phyloP scores from a whole-genome alignment of 495 filamentous ascomycete species.

The Penicillium egyptiacum region DNA sequence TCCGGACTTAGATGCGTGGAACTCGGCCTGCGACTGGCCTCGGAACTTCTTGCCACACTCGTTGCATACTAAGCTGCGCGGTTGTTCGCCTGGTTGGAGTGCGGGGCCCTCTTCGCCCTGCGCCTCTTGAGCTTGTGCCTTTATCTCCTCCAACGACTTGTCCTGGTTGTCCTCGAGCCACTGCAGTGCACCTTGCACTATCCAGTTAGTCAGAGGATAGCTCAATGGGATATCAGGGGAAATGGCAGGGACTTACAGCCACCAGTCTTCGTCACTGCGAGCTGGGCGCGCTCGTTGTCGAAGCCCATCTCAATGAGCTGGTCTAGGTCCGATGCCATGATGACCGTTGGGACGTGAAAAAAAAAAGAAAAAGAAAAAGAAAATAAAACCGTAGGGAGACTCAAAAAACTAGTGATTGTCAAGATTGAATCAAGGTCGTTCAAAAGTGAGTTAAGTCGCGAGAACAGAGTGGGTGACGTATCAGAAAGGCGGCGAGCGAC shows the following conservation, averaged over 20 bases:
- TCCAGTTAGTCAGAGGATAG: slow-evolving; percentile 5
- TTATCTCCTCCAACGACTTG: slow-evolving; percentile 75
- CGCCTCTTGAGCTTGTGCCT: slow-evolving; percentile 38
- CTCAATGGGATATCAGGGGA: neutral
- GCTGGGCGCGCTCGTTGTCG: slow-evolving; percentile 70
- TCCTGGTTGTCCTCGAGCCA: slow-evolving; percentile 93
- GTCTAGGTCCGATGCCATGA: slow-evolving; percentile 73
- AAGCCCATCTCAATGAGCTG: slow-evolving; percentile 95
- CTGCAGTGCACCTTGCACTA: slow-evolving; percentile 86
- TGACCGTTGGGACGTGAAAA: slow-evolving; percentile 15
- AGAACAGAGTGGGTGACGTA: slow-evolving; percentile 32
- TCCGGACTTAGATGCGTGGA: slow-evolving; percentile 83
- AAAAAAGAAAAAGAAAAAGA: neutral
- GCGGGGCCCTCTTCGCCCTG: slow-evolving; percentile 57
- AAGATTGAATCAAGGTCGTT: slow-evolving; percentile 7
- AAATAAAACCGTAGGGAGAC: neutral
- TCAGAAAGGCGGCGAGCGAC: slow-evolving; percentile 36
- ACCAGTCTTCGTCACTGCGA: slow-evolving; percentile 78
- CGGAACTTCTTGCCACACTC: slow-evolving; percentile 92
- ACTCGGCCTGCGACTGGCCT: slow-evolving; percentile 75
- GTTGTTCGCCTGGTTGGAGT: slow-evolving; percentile 61
- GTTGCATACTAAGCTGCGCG: slow-evolving; percentile 74
- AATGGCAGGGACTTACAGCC: slow-evolving; percentile 56
- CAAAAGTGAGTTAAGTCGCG: slow-evolving; percentile 6
- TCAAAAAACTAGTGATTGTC: neutral